Base-by-base conservation (phyloP, 805 yeast species). In the Yamadazyma takamatsuzukensis region DNA sequence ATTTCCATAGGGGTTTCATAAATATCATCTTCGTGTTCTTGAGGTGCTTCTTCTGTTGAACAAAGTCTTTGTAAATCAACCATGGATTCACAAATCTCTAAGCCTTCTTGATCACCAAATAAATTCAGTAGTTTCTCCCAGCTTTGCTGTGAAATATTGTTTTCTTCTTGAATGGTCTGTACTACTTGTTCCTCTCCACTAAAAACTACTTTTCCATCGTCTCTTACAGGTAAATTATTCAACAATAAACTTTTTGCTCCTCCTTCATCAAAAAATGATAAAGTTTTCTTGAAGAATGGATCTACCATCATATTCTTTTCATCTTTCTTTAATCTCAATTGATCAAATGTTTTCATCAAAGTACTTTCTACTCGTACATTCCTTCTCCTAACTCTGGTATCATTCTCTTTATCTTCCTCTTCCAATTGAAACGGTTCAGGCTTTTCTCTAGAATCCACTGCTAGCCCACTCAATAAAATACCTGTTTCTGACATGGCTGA, bases 401-500 rank as follows among this genome's bases (percentile, higher is more conserved):
- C 22, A 4, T 11, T 32, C 6, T 43, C 54, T 4, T 32, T 44
- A 11, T 34, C 46, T 14, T 25, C 19, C 12, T 34, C 41, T 4
- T 36, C 36, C 7, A 27, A 18, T 7, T 36, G 39, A 6, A 16
- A 7, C n/a, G n/a, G n/a, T 5, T 30, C 36, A 4, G 32, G 30
- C 18, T 43, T 46, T 25, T 45, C 34, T 14, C 32, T 44, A 18
- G 54, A 41, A 17, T 14, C 18, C 6, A 5, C 18, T 10, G 30
- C 15, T 22, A 52, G 41, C 4, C 57, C 57, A 37, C 64, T 59
- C 26, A 59, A 41, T 27, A 59, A 45, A 24, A 48, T 56, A 1
- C 64, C 65, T 4, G 64, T 59, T 37, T 59, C 65, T 2, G 58
- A 48, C n/a, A 58, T 64, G 5, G 54, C 64, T 4, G 61, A 54